Evolutionary conservation across 2,329 filamentous ascomycete species (phyloP).

Genomic region (Ambrosiella beaveri): DNA sequence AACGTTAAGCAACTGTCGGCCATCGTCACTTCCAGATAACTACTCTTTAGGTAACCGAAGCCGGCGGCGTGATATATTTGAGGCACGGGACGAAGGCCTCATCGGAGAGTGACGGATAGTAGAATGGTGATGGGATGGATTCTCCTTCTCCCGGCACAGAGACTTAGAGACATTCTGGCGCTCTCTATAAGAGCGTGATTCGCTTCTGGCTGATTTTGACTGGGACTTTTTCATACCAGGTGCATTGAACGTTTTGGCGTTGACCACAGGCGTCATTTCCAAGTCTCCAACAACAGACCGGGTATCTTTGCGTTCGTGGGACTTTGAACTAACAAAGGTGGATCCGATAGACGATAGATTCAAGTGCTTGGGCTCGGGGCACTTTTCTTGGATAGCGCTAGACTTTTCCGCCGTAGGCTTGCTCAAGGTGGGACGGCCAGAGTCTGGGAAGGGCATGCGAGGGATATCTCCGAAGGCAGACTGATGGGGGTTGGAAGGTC

Average conservation of each 20-base stretch:
- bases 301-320: background rate
- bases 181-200: background rate
- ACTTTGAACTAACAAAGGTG: background rate
- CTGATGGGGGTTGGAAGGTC: background rate
- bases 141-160: background rate
- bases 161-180: background rate
- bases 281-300: constrained; percentile 10
- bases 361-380: background rate
- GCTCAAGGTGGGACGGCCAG: background rate
- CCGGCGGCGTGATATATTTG: constrained; percentile 12
- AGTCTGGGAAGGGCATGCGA: background rate
- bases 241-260: background rate
- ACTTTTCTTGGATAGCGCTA: background rate
- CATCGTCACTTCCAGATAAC: constrained; percentile 8
- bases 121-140: background rate
- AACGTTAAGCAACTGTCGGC: constrained; percentile 11
- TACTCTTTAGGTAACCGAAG: constrained; percentile 6
- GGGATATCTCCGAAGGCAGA: background rate
- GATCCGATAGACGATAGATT: background rate
- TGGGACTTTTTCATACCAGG: background rate
- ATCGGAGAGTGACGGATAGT: background rate
- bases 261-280: constrained; percentile 1
- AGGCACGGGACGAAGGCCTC: constrained; percentile 11
- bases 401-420: background rate
- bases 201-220: background rate